phyloP scores from a whole-genome alignment of 345 rosid genomes.

The Firmiana major region DNA sequence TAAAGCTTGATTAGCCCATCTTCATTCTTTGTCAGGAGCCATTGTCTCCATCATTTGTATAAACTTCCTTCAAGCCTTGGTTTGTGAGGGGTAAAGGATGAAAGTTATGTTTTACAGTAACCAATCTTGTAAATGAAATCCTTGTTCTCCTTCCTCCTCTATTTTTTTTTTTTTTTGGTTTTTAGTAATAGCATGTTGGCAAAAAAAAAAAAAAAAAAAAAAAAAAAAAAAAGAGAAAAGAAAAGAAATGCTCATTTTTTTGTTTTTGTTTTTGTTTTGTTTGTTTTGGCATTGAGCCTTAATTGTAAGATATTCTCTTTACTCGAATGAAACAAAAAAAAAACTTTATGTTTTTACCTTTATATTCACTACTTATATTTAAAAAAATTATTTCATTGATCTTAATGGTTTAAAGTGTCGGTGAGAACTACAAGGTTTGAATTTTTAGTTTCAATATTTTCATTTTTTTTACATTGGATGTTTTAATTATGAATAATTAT shows the following conservation, averaged over 20 bases:
- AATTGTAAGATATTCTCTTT: not conserved
- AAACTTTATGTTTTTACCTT: no score
- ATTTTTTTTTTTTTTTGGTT: not conserved
- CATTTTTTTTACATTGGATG: no score
- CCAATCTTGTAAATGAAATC: constrained; percentile 28
- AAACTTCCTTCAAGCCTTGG: not conserved
- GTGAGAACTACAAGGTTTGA: no score
- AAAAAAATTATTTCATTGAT: no score
- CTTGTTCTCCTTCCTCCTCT: not conserved
- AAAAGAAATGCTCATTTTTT: not conserved
- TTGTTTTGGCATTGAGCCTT: not conserved
- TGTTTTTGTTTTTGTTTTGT: not conserved
- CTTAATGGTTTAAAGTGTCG: no score
- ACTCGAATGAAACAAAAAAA: not conserved
- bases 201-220: not conserved
- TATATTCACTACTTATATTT: no score
- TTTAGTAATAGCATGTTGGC: not conserved
- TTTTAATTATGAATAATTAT: no score
- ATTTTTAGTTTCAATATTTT: no score
- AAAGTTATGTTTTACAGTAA: constrained; percentile 10
- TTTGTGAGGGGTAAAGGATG: constrained; percentile 4
- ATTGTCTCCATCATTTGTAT: constrained; percentile 18
- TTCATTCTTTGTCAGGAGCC: constrained; percentile 27
- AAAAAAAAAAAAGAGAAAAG: not conserved
- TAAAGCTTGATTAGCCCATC: not conserved